Percentiles rank a stretch among this genome's conserved stretches.
phyloP scores from a whole-genome alignment of 352 stramenopile genomes.

The Phytophthora pinifolia region DNA sequence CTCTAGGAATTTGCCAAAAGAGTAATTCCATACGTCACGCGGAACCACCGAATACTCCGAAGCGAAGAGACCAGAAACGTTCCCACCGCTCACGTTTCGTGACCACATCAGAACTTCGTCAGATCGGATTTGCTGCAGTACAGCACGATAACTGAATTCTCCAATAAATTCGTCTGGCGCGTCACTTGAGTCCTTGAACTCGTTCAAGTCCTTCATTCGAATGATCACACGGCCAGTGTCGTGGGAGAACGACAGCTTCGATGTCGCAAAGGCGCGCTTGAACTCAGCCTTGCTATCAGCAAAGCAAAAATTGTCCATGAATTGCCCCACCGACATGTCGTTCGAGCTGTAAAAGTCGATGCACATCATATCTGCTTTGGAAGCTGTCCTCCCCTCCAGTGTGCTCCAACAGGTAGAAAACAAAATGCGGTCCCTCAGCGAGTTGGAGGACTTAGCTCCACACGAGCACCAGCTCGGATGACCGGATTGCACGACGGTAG shows the following conservation, averaged over 20 bases:
- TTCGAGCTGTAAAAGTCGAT: slow-evolving; percentile 88
- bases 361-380: slow-evolving; percentile 87
- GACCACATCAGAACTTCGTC: slow-evolving; percentile 73
- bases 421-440: slow-evolving; percentile 67
- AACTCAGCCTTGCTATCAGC: slow-evolving; percentile 65
- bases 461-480: slow-evolving; percentile 59
- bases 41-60: slow-evolving; percentile 63
- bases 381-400: slow-evolving; percentile 71
- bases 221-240: slow-evolving; percentile 76
- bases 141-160: slow-evolving; percentile 60
- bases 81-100: slow-evolving; percentile 32
- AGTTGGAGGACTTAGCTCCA: slow-evolving; percentile 54
- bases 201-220: slow-evolving; percentile 66
- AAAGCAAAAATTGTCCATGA: slow-evolving; percentile 83
- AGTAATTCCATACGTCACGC: slow-evolving; percentile 81
- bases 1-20: slow-evolving; percentile 88
- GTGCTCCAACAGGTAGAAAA: slow-evolving; percentile 88
- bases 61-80: slow-evolving; percentile 28
- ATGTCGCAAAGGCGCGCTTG: slow-evolving; percentile 75
- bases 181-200: slow-evolving; percentile 66
- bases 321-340: slow-evolving; percentile 84
- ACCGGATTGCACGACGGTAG: slow-evolving; percentile 33
- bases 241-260: slow-evolving; percentile 83
- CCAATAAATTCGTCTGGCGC: slow-evolving; percentile 54
- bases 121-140: slow-evolving; percentile 62